These are phyloP conservation scores for Cercospora brassicicola DNA, from an alignment of 2,329 filamentous ascomycete genomes.

Conservation along the genomic window DNA sequence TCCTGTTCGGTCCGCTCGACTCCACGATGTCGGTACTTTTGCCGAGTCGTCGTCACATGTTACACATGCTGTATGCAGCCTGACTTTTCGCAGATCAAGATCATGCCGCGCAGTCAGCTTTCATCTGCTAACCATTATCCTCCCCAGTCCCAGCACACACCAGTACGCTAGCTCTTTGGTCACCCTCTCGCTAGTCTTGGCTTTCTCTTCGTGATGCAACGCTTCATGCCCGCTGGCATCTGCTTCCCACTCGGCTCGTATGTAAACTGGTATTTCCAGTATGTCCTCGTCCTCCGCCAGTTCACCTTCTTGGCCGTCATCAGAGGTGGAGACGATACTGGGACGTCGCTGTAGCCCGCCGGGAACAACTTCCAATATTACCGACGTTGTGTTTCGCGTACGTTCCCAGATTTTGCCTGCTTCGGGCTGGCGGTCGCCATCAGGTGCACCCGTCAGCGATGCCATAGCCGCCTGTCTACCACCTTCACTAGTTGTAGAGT, in stretches of 20 bases:
- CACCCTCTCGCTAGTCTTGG: conserved; percentile 63
- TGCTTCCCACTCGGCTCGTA: conserved; percentile 85
- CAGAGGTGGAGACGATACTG: conserved; percentile 35
- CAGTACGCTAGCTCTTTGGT: conserved; percentile 91
- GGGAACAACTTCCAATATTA: conserved; percentile 86
- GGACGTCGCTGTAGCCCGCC: conserved; percentile 40
- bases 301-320: conserved; percentile 44
- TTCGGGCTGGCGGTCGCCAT: conserved; percentile 65
- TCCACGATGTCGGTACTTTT: conserved; percentile 6
- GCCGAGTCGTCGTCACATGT: conserved; percentile 3
- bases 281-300: conserved; percentile 60
- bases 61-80: neutral
- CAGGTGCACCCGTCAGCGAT: conserved; percentile 42
- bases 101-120: neutral
- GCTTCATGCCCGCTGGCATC: conserved; percentile 62
- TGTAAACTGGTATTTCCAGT: conserved; percentile 91
- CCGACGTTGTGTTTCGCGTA: conserved; percentile 90
- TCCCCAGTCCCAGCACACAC: conserved; percentile 86
- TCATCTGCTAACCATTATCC: conserved; percentile 53
- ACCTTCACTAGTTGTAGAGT: conserved; percentile 31
- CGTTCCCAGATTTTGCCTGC: conserved; percentile 96
- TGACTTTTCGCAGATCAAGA: neutral
- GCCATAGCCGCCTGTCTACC: conserved; percentile 37
- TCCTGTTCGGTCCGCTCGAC: conserved; percentile 10
- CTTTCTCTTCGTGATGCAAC: conserved; percentile 53